Percentiles rank a stretch among this genome's conserved stretches.
Evolutionary conservation across 805 yeast genomes (phyloP).

Genomic region (Metschnikowia chrysomelidarum): DNA sequence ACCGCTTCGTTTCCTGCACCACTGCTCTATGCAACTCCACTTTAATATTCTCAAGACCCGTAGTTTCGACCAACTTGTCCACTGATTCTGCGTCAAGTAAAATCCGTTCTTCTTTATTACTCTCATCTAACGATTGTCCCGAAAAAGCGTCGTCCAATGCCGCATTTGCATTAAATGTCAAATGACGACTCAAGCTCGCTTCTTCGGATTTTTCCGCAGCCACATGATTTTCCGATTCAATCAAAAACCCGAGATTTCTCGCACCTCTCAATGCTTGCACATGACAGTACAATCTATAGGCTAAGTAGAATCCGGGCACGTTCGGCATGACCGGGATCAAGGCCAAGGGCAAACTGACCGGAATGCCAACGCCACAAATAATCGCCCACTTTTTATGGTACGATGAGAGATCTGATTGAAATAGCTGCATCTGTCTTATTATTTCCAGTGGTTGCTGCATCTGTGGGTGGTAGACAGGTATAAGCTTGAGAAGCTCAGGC

Average conservation of each 20-base stretch:
- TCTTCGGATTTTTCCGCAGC: conserved; percentile 14
- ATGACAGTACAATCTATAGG: conserved; percentile 82
- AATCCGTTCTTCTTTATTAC: conserved; percentile 29
- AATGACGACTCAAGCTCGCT: no score
- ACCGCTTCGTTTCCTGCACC: conserved; percentile 47
- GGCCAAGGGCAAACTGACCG: conserved; percentile 77
- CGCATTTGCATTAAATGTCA: conserved; percentile 15
- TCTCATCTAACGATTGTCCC: conserved; percentile 4
- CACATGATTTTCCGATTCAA: conserved; percentile 29
- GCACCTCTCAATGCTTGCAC: conserved; percentile 76
- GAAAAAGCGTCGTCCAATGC: conserved; percentile 20
- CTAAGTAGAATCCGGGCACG: conserved; percentile 84
- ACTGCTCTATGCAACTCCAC: conserved; percentile 50
- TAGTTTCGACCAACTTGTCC: conserved; percentile 41
- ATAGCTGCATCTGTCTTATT: conserved; percentile 38
- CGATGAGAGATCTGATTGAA: conserved; percentile 44
- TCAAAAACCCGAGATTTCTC: conserved; percentile 57
- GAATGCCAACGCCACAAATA: conserved; percentile 58
- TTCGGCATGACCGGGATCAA: conserved; percentile 86
- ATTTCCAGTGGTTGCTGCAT: conserved; percentile 33
- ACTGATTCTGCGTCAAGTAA: conserved; percentile 47
- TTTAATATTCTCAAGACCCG: conserved; percentile 45
- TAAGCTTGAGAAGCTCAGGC: conserved; percentile 33
- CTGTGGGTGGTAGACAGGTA: conserved; percentile 40
- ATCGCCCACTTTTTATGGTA: conserved; percentile 58